Evolutionary conservation across 306 rosid species (phyloP).

Genomic region (Macrotyloma uniflorum): DNA sequence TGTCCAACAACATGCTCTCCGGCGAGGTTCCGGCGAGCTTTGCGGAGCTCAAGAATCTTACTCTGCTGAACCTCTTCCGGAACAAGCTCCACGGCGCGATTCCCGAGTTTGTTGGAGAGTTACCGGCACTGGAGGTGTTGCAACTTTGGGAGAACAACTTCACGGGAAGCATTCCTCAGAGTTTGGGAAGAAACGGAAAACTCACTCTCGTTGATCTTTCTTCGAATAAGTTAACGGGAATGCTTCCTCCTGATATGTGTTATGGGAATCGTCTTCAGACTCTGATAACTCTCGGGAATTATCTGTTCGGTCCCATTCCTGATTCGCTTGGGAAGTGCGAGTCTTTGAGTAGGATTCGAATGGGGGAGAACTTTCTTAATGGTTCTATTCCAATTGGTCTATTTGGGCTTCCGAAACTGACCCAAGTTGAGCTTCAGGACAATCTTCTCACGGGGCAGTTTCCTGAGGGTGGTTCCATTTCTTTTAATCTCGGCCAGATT

Average conservation of each 20-base stretch:
- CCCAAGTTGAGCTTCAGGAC: slow-evolving; percentile 89
- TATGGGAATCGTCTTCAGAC: slow-evolving; percentile 73
- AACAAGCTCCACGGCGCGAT: slow-evolving; percentile 92
- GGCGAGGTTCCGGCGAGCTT: slow-evolving; percentile 81
- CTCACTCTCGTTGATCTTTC: slow-evolving; percentile 78
- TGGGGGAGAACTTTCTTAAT: slow-evolving; percentile 85
- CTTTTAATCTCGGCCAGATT: slow-evolving; percentile 76
- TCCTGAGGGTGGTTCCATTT: slow-evolving; percentile 55
- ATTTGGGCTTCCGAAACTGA: slow-evolving; percentile 66
- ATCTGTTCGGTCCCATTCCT: slow-evolving; percentile 83
- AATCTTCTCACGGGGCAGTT: slow-evolving; percentile 72
- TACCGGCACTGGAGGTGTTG: slow-evolving; percentile 76
- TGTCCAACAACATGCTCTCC: slow-evolving; percentile 70
- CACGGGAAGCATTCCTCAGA: slow-evolving; percentile 77
- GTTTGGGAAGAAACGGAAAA: slow-evolving; percentile 76
- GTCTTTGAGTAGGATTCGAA: slow-evolving; percentile 75
- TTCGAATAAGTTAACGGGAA: slow-evolving; percentile 80
- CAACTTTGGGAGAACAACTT: slow-evolving; percentile 97
- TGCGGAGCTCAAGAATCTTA: slow-evolving; percentile 70
- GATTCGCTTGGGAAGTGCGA: slow-evolving; percentile 79
- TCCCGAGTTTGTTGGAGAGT: slow-evolving; percentile 80
- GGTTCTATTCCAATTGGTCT: slow-evolving; percentile 91
- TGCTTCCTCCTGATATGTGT: slow-evolving; percentile 80
- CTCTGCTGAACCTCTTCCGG: slow-evolving; percentile 77
- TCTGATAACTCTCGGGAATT: slow-evolving; percentile 75